These are phyloP conservation scores for Apiospora pterosperma DNA, from an alignment of 2,329 filamentous ascomycete species.

Conservation along the genomic window DNA sequence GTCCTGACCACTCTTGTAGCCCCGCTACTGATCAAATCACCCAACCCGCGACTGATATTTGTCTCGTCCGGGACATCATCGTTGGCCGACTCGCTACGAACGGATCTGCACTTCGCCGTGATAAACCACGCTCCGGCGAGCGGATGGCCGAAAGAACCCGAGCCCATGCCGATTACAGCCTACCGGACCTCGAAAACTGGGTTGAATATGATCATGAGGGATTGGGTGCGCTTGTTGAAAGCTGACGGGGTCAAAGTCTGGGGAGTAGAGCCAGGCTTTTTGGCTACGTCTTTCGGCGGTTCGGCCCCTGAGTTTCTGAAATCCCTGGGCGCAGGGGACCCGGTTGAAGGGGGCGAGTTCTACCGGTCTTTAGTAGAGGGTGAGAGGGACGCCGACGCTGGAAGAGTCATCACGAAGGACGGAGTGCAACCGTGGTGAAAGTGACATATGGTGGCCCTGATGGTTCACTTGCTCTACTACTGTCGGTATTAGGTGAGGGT, in stretches of 20 bases:
- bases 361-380: conserved; percentile 38
- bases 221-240: conserved; percentile 37
- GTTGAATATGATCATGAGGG: conserved; percentile 45
- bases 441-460: too few relatives aligned
- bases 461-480: too few relatives aligned
- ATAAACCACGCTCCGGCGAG: conserved; percentile 35
- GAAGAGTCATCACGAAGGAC: conserved; percentile 26
- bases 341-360: conserved; percentile 32
- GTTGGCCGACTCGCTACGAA: conserved; percentile 23
- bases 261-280: conserved; percentile 34
- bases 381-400: conserved; percentile 34
- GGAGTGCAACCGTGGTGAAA: conserved; percentile 21
- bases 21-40: conserved; percentile 42
- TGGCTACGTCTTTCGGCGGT: conserved; percentile 38
- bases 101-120: too few relatives aligned
- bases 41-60: conserved; percentile 45
- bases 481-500: too few relatives aligned
- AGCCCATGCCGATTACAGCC: neutral
- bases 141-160: neutral
- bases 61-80: conserved; percentile 40
- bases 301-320: conserved; percentile 14
- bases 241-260: conserved; percentile 45
- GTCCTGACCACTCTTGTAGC: conserved; percentile 35
- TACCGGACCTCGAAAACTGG: conserved; percentile 40
- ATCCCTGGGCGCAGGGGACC: conserved; percentile 22